Conservation (phyloP, 148 eudicot genomes). For the Rhododendron henanense region DNA sequence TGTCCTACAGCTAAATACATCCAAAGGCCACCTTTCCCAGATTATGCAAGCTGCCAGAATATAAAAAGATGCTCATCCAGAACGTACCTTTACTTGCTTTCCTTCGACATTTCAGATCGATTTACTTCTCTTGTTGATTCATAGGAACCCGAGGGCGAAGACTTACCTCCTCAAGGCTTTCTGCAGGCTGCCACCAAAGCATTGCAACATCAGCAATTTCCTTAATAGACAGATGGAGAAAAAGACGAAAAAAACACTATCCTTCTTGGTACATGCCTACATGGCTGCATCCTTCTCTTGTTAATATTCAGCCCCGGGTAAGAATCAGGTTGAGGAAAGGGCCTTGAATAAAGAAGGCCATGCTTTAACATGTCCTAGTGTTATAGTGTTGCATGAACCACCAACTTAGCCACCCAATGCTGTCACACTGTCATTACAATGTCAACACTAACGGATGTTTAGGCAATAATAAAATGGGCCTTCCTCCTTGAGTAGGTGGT, state of each 20-base stretch:
- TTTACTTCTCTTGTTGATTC: not conserved
- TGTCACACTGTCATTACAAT: not conserved
- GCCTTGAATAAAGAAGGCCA: not conserved
- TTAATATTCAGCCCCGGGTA: not conserved
- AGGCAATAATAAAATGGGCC: not conserved
- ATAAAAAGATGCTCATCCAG: not conserved
- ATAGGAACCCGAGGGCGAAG: not conserved
- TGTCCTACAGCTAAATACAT: not conserved
- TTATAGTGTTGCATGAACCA: not conserved
- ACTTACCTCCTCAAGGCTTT: not conserved
- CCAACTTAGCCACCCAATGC: not conserved
- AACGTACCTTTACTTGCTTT: not conserved
- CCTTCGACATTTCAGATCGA: not conserved
- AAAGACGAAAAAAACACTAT: not conserved
- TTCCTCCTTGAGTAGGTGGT: not conserved
- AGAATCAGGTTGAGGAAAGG: not conserved
- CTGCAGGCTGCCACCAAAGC: not conserved
- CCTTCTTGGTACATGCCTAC: not conserved
- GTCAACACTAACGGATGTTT: not conserved
- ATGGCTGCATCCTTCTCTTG: not conserved
- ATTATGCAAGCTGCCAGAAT: not conserved
- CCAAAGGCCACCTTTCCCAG: not conserved
- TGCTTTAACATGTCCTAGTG: not conserved
- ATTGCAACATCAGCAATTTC: not conserved
- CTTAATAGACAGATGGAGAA: not conserved